Evolutionary conservation across 371 early-diverging fungal species (phyloP), one percentile per base, ranked within the genome.

Genomic region (Mortierella sp.): DNA sequence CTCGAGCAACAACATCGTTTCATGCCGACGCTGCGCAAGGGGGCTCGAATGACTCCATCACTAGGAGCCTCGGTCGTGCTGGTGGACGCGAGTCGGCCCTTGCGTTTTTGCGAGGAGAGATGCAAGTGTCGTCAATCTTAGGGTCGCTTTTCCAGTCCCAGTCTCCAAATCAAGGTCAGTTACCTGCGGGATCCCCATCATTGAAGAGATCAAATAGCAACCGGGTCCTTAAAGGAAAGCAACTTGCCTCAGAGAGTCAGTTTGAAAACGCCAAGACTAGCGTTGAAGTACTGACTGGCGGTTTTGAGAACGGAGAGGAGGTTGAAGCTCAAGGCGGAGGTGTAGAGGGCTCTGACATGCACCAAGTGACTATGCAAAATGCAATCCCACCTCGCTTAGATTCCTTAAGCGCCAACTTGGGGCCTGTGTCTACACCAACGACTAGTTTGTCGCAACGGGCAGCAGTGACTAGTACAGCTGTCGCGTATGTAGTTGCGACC

Each of bases 401-500:
- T 35, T 18, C 62, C 5, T 16, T 32, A 30, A 30, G 30, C 28
- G 10, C 35, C 20, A 54, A 26, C 22, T 18, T 35, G 1, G 65
- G 57, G 2, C n/a, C 60, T 9, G 57, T 62, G 12, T 51, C 70
- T 2, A 67, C 70, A 24, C 70, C 68, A 1, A 59, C 71, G 20
- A 66, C 75, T 10, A 49, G 68, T 47, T 39, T 73, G 30, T 64
- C 77, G 5, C 78, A 78, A n/a, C 54, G 66, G 12, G 66, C 63
- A 1, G 71, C 75, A 0, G 71, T 62, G 47, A 69, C 75, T n/a
- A 80, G 81, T 32, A 76, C 83, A 1, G 77, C 83, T 0, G 73
- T 81, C 5, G 71, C 83, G 6, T 81, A 81, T 62, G 70, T 81
- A 24, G 83, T 81, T 0, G 83, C 83, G 5, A 69, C 69, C 22